Conservation (phyloP, 495 filamentous ascomycete species). For the Xylaria acuta region DNA sequence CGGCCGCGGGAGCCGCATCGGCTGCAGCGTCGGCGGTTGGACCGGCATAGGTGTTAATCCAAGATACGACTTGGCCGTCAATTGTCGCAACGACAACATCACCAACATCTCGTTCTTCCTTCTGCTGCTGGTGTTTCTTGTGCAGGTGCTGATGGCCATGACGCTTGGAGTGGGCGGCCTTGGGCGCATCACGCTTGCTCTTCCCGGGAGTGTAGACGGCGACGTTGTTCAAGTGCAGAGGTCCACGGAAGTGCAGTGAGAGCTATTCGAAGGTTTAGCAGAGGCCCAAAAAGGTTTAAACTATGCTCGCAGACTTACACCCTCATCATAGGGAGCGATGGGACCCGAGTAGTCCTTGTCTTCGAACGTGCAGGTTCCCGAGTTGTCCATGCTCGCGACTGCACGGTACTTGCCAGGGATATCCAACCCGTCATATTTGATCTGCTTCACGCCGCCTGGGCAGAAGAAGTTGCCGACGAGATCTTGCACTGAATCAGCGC, state of each 20-base stretch:
- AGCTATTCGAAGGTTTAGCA: constrained; percentile 53
- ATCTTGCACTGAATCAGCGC: constrained; percentile 37
- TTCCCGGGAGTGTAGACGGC: constrained; percentile 64
- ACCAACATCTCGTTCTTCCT: constrained; percentile 30
- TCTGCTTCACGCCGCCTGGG: constrained; percentile 56
- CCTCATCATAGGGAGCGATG: constrained; percentile 69
- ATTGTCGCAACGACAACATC: constrained; percentile 64
- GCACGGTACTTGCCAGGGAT: constrained; percentile 62
- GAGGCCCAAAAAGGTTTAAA: background rate
- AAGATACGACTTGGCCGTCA: constrained; percentile 64
- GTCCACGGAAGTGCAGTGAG: constrained; percentile 73
- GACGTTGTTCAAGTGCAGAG: constrained; percentile 64
- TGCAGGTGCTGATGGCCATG: constrained; percentile 44
- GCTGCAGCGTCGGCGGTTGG: constrained; percentile 27
- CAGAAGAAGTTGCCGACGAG: constrained; percentile 62
- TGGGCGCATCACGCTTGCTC: constrained; percentile 34
- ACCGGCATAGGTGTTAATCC: constrained; percentile 67
- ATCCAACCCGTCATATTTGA: constrained; percentile 66
- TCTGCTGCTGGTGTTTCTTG: constrained; percentile 40
- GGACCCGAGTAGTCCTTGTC: constrained; percentile 59
- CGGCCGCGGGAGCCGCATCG: constrained; percentile 8
- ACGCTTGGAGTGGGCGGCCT: constrained; percentile 44
- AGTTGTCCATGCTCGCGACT: constrained; percentile 63
- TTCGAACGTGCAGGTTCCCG: constrained; percentile 59
- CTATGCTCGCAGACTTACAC: constrained; percentile 54